These are phyloP conservation scores for Penstemon barbatus DNA, from an alignment of 257 asterid species.

Conservation along the genomic window DNA sequence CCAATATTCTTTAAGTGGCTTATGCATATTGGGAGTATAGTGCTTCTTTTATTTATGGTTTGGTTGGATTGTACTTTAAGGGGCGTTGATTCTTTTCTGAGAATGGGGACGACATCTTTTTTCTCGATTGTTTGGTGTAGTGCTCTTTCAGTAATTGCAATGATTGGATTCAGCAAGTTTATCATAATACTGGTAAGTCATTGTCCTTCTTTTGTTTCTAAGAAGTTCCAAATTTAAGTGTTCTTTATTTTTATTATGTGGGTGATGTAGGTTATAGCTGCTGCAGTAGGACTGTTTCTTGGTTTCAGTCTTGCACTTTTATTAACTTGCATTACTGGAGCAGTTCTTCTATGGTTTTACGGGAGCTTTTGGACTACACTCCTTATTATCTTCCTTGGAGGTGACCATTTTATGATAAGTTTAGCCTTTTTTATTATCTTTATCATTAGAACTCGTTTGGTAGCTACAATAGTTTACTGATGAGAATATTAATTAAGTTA, in stretches of 20 bases:
- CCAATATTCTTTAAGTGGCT: conserved; percentile 73
- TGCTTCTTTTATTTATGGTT: conserved; percentile 73
- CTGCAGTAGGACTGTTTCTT: conserved; percentile 57
- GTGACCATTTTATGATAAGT: conserved; percentile 40
- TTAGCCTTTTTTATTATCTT: conserved; percentile 16
- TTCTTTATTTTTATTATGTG: conserved; percentile 20
- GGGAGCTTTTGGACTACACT: conserved; percentile 92
- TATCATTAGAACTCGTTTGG: not conserved
- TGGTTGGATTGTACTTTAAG: conserved; percentile 91
- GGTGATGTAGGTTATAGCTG: conserved; percentile 57
- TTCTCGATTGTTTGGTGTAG: conserved; percentile 84
- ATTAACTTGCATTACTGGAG: conserved; percentile 47
- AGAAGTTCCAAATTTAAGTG: not conserved
- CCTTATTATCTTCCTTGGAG: conserved; percentile 63
- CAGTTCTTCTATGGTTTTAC: conserved; percentile 64
- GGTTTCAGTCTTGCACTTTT: conserved; percentile 64
- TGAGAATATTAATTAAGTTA: too few relatives aligned
- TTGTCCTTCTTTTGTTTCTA: conserved; percentile 21
- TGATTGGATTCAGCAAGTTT: conserved; percentile 66
- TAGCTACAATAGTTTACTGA: not conserved
- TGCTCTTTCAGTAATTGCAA: conserved; percentile 62
- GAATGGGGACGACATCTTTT: conserved; percentile 88
- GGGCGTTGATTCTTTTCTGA: conserved; percentile 84
- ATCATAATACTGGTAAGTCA: conserved; percentile 66
- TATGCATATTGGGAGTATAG: conserved; percentile 54